Percentiles rank a stretch among this genome's conserved stretches.
Evolutionary conservation across 495 filamentous ascomycete genomes (phyloP).

Genomic region (Neurospora terricola): DNA sequence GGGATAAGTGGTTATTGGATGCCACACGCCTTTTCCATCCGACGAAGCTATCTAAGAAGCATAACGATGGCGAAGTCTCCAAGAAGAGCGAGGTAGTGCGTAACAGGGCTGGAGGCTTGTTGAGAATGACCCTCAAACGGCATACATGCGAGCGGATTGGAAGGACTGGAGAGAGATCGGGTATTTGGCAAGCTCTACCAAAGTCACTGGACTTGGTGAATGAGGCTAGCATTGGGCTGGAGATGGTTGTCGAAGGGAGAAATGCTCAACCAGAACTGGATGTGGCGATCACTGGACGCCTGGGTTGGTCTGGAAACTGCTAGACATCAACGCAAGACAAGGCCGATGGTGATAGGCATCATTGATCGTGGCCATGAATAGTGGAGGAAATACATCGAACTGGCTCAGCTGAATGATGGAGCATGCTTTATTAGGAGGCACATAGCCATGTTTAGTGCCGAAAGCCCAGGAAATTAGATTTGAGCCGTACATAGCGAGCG

Average conservation of each 20-base stretch:
- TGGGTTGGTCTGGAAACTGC: not conserved
- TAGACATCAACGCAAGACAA: not conserved
- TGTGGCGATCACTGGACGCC: not conserved
- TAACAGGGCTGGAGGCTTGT: not conserved
- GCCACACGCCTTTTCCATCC: not conserved
- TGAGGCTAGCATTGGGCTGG: not conserved
- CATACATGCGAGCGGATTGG: not conserved
- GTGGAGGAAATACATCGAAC: not conserved
- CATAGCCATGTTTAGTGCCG: not conserved
- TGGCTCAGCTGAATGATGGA: not conserved
- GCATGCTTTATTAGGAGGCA: not conserved
- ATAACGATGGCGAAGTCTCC: not conserved
- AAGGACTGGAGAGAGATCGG: not conserved
- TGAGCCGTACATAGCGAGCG: not conserved
- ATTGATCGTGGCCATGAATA: not conserved
- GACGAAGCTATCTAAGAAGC: not conserved
- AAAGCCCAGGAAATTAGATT: not conserved
- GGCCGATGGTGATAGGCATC: not conserved
- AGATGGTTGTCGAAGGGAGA: not conserved
- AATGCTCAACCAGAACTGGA: not conserved
- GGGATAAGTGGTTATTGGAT: not conserved
- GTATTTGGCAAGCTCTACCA: not conserved
- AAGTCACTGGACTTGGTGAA: not conserved
- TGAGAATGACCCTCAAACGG: not conserved
- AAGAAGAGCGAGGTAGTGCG: not conserved